Evolutionary conservation across 139 green algal species (phyloP).

Genomic region (Asterochloris erici): DNA sequence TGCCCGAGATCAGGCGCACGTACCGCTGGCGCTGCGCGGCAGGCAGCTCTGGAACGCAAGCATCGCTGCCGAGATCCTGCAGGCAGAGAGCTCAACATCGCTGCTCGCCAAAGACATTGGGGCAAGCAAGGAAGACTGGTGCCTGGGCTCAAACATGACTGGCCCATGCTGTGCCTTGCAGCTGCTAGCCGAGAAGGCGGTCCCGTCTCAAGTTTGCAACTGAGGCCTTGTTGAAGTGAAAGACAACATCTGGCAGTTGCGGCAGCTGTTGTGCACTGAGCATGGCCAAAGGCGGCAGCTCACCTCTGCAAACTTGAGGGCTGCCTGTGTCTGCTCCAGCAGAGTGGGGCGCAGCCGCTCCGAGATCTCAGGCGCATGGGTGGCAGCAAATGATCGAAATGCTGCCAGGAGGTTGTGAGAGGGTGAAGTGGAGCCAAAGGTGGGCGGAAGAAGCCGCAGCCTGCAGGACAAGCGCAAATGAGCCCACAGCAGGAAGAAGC

Average conservation of each 20-base stretch:
- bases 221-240: not conserved
- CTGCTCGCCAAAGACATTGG: not conserved
- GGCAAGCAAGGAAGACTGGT: not conserved
- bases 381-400: slow-evolving; percentile 57
- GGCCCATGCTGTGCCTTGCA: too few species aligned
- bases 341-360: slow-evolving; percentile 25
- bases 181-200: not conserved
- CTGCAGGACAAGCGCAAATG: not conserved
- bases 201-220: not conserved
- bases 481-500: too few species aligned
- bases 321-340: slow-evolving; percentile 25
- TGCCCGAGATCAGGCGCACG: slow-evolving; percentile 42
- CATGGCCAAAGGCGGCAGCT: not conserved
- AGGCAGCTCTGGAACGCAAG: slow-evolving; percentile 29
- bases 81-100: not conserved
- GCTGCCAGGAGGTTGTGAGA: slow-evolving; percentile 74
- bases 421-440: slow-evolving; percentile 70
- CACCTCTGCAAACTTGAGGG: slow-evolving; percentile 27
- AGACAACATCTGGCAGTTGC: not conserved
- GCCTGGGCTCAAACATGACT: not conserved
- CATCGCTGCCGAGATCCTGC: not conserved
- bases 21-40: slow-evolving; percentile 34
- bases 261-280: not conserved
- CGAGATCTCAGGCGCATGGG: slow-evolving; percentile 30
- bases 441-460: slow-evolving; percentile 71